Evolutionary conservation across 2,329 filamentous ascomycete species (phyloP).

Genomic region (Paecilomyces fulvus): DNA sequence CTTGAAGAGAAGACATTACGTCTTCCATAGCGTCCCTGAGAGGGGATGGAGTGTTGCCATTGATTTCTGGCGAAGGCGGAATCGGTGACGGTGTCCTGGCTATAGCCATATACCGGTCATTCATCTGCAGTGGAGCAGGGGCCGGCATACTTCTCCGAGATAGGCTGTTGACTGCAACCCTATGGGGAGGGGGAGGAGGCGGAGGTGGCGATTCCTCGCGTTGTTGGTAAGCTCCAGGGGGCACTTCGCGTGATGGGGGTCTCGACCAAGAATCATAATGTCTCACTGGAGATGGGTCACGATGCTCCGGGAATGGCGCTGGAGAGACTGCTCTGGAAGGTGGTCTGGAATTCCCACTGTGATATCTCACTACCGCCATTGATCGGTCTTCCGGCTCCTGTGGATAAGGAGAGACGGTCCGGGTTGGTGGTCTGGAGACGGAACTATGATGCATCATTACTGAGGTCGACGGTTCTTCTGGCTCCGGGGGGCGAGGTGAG

Average conservation of each 20-base stretch:
- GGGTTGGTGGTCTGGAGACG: constrained; percentile 17
- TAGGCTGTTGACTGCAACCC: constrained; percentile 43
- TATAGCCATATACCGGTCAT: constrained; percentile 30
- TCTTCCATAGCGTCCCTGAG: constrained; percentile 94
- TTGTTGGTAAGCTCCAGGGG: constrained; percentile 30
- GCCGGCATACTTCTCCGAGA: constrained; percentile 17
- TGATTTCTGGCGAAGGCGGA: constrained; percentile 53
- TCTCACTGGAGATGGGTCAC: background rate
- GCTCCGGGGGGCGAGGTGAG: constrained; percentile 6
- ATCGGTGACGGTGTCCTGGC: constrained; percentile 42
- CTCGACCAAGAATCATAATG: background rate
- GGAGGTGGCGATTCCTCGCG: constrained; percentile 69
- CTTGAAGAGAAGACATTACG: constrained; percentile 89
- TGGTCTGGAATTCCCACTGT: constrained; percentile 1
- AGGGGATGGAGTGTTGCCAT: constrained; percentile 76
- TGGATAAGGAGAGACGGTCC: constrained; percentile 14
- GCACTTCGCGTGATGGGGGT: background rate
- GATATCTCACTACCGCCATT: constrained; percentile 10
- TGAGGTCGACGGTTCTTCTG: constrained; percentile 10
- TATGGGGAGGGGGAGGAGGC: constrained; percentile 74
- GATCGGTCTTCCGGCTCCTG: constrained; percentile 9
- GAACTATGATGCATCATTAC: constrained; percentile 5
- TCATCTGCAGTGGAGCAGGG: constrained; percentile 30
- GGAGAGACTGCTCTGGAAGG: constrained; percentile 18
- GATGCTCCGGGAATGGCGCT: background rate